Evolutionary conservation across 106 monocot genomes (phyloP), one percentile per base, ranked within the genome.

Genomic region (Allium sativum): DNA sequence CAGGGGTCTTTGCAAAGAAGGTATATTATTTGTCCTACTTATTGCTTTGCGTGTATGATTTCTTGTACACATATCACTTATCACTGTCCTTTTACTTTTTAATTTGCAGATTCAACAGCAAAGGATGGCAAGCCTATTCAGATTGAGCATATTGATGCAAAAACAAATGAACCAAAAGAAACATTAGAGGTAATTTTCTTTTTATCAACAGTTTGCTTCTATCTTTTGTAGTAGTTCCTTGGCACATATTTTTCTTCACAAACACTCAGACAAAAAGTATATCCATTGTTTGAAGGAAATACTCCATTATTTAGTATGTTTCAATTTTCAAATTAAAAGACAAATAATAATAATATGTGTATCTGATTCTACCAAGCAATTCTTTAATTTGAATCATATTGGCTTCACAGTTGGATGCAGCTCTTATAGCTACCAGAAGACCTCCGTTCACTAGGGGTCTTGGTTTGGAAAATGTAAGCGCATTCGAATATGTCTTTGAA

Each of bases 51-150:
- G 15, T 31, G 57, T n/a, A 15, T 40, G 56, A 6, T 58, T 72
- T 71, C 62, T 10, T 71, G 0, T 21, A 7, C 1, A 31, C 5
- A 18, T 44, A 64, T 18, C 16, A 19, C 9, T 31, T 56, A 53
- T 55, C 3, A 1, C 62, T 63, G 46, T 56, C 55, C 43, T 11
- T 40, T 71, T 15, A 12, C 48, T 50, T 15, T 50, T 50, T 14
- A 71, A 18, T 70, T 65, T 69, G 63, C 78, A 98, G 96, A 98
- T 98, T 43, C 96, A 42, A 87, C 96, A 48, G 96, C 96, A 31
- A 91, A 82, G 87, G 84, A 98, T 85, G 96, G 96, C 31, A 98
- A 88, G 55, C 96, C 96, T 73, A 91, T 98, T 18, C 82, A 60
- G 6, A 98, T 98, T 53, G 91, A 91, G 73, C 91, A 91, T 17